Evolutionary conservation across 1,139 yeast species (phyloP).

Genomic region (Groenewaldozyma auringiensis): DNA sequence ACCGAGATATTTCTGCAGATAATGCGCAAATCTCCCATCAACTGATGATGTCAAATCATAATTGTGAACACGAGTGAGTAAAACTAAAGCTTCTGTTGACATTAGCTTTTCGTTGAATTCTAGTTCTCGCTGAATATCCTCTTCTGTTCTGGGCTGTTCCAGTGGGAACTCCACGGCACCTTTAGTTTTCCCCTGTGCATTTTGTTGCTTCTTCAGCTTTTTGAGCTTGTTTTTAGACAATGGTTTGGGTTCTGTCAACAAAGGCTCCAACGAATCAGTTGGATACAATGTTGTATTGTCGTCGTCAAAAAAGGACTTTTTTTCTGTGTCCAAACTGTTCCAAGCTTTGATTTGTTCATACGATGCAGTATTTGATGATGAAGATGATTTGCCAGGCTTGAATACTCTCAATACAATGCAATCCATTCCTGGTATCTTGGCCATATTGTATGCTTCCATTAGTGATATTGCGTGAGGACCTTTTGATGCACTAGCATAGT

Average conservation of each 20-base stretch:
- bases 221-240: conserved; percentile 37
- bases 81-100: conserved; percentile 39
- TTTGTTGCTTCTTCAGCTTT: conserved; percentile 29
- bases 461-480: conserved; percentile 36
- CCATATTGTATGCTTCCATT: conserved; percentile 34
- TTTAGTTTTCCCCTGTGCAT: conserved; percentile 13
- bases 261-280: conserved; percentile 7
- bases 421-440: conserved; percentile 31
- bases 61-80: conserved; percentile 34
- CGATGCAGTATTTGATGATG: conserved; percentile 3
- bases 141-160: conserved; percentile 19
- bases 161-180: conserved; percentile 17
- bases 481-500: conserved; percentile 33
- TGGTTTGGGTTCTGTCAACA: conserved; percentile 5
- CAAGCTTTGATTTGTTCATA: conserved; percentile 32
- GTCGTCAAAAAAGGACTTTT: conserved; percentile 10
- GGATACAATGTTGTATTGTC: conserved; percentile 10
- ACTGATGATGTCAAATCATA: conserved; percentile 37
- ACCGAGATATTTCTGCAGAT: conserved; percentile 30
- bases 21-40: conserved; percentile 28
- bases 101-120: conserved; percentile 33
- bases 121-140: conserved; percentile 22
- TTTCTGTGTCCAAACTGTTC: conserved; percentile 31
- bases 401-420: conserved; percentile 37
- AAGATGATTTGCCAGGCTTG: conserved; percentile 11